Base-by-base conservation (phyloP, 1,284 basidiomycete genomes). In the Earliella scabrosa region DNA sequence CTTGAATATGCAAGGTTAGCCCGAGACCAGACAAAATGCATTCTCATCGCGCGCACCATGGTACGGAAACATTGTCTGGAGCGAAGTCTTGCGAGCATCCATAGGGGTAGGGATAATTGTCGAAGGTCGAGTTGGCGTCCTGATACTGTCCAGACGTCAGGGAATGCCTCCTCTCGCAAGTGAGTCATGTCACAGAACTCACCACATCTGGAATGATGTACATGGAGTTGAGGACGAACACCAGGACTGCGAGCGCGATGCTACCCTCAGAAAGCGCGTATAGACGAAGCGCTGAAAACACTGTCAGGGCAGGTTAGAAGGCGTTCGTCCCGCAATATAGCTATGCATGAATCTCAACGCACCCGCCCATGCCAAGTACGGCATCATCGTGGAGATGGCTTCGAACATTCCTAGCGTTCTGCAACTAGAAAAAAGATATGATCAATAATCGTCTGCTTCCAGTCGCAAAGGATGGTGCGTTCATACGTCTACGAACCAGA, bases 181-280 rank as follows among this genome's bases (percentile, higher is more conserved):
- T 31, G 29, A 31, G 13, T 31, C 29, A 31, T 13, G 29, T 6
- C 29, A 31, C 29, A 31, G 13, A 13, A 43, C 49, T 43, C 27
- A 57, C 55, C 7, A 57, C 21, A 26, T 57, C 48, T 7, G 50
- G 51, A 7, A 38, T 50, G 9, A 57, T 39, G n/a, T 43, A 51
- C n/a, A 52, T 31, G 3, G 48, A 23, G 18, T 45, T 32, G 21
- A 57, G 45, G 1, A 35, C 13, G 14, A 57, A 44, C 2, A 57
- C 41, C 21, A 49, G 18, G 7, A 38, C 9, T 7, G 41, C 10
- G 10, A 57, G 45, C 13, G 32, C 7, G 39, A 49, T 52, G 43
- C 49, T 57, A 9, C 45, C 9, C 16, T 52, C 23, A 29, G 50
- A 52, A 1, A 57, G 38, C 16, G 50, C 55, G 32, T 57, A 57